Evolutionary conservation across 768 basidiomycete species (phyloP).

Genomic region (Pleurotus eryngii): DNA sequence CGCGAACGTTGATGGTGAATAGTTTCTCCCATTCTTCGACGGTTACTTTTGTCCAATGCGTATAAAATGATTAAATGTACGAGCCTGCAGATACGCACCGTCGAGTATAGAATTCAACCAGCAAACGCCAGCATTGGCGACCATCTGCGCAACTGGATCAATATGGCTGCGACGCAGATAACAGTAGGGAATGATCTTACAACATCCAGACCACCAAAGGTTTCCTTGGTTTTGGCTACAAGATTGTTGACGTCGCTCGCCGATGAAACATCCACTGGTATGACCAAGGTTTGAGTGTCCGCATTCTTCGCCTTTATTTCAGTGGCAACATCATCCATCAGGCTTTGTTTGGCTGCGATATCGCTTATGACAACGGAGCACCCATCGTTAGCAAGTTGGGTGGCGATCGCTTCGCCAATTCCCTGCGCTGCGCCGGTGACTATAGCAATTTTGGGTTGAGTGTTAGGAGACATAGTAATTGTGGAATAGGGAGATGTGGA

Average conservation of each 20-base stretch:
- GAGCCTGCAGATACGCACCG: conserved; percentile 9
- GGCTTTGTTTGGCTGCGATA: conserved; percentile 15
- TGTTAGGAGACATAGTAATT: not conserved
- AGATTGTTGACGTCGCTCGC: conserved; percentile 26
- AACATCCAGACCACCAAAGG: conserved; percentile 24
- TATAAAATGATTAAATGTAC: not conserved
- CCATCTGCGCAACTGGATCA: conserved; percentile 22
- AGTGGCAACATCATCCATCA: conserved; percentile 17
- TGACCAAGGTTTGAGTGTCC: conserved; percentile 15
- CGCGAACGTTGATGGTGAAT: conserved; percentile 35
- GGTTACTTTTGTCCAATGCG: conserved; percentile 20
- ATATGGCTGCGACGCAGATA: not conserved
- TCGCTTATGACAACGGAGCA: conserved; percentile 27
- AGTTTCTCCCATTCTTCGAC: conserved; percentile 28
- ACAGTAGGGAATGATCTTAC: conserved; percentile 8
- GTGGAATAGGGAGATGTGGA: not conserved
- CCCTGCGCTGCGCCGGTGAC: conserved; percentile 32
- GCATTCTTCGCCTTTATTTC: conserved; percentile 20
- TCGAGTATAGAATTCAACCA: conserved; percentile 12
- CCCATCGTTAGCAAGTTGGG: conserved; percentile 29
- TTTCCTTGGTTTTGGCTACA: conserved; percentile 18
- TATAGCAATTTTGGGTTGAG: conserved; percentile 16
- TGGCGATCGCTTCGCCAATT: conserved; percentile 29
- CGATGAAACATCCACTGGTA: conserved; percentile 22
- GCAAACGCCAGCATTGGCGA: conserved; percentile 30